Base-by-base conservation (phyloP, 768 basidiomycete species). In the Lentinula detonsa region DNA sequence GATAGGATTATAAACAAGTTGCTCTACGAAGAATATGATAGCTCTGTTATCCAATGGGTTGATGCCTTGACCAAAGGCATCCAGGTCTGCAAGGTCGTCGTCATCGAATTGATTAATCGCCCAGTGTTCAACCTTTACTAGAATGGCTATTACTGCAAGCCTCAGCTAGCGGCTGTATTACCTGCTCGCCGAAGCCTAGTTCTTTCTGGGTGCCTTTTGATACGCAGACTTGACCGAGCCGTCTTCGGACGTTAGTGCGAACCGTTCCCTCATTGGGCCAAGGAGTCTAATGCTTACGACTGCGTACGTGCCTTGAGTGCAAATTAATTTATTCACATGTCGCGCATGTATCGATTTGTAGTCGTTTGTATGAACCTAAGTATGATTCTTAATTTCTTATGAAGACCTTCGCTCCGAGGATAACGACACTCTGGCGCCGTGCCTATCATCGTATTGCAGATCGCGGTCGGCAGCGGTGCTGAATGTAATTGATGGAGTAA, bases 231-330 rank as follows among this genome's bases (percentile, higher is more conserved):
- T 52, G 1, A 16, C n/a, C 3, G 34, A 52, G 5, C 7, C 50
- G 34, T 15, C 28, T 18, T 33, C 11, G 50, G 28, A 52, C 13
- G 31, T 16, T n/a, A 16, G 31, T 52, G 8, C 33, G 34, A 35
- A 18, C 34, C 82, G 81, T 65, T 79, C 81, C 31, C 70, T 81
- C 3, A 74, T 77, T 82, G 80, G 78, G 79, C 79, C 13, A 60
- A 69, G 52, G 80, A 83, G 52, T 67, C 79, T 4, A 81, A 81
- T 60, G 61, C 68, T 6, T 75, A 76, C 48, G 78, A 78, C 63
- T 83, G 80, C 61, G 46, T 48, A 48, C 46, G 46, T 48, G 42
- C 28, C 28, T 28, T 28, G 28, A 28, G 28, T 28, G 2, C 2
- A 3, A 28, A 3, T 28, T 28, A 28, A 28, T 3, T 28, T 28